A percentile compares a stretch with the other conserved stretches of the same genome.
Evolutionary conservation across 2,329 filamentous ascomycete species (phyloP).

Genomic region (Lasiodiplodia sp.): DNA sequence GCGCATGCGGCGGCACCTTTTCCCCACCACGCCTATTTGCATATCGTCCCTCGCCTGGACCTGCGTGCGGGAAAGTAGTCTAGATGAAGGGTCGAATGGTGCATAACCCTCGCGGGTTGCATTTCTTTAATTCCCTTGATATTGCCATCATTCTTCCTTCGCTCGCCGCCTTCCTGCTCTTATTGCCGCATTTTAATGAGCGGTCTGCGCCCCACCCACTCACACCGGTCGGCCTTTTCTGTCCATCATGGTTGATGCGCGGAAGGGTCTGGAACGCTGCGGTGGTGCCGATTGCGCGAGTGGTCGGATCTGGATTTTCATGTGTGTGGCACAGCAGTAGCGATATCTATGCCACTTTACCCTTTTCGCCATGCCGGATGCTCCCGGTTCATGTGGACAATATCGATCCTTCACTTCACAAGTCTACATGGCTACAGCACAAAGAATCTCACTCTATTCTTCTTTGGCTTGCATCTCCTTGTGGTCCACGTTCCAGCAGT

Average conservation of each 20-base stretch:
- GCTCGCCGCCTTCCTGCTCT: background rate
- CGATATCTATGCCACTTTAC: background rate
- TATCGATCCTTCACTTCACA: background rate
- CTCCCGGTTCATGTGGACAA: background rate
- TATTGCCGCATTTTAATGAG: background rate
- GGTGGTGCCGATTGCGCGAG: background rate
- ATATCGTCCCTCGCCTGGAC: background rate
- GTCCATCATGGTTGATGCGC: background rate
- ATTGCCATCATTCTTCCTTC: background rate
- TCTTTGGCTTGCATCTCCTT: no score
- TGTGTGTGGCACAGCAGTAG: background rate
- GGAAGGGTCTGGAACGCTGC: constrained; percentile 1
- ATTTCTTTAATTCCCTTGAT: background rate
- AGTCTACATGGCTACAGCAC: no score
- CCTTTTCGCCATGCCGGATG: background rate
- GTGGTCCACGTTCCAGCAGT: no score
- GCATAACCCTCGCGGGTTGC: background rate
- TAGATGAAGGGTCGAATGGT: background rate
- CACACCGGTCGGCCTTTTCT: background rate
- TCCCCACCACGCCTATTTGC: background rate
- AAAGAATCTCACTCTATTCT: no score
- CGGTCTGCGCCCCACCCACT: background rate
- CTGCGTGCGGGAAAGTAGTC: background rate
- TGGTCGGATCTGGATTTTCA: background rate
- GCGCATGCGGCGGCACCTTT: no score